Evolutionary conservation across 2,329 filamentous ascomycete genomes (phyloP).

Genomic region (Acephala macrosclerotiorum): DNA sequence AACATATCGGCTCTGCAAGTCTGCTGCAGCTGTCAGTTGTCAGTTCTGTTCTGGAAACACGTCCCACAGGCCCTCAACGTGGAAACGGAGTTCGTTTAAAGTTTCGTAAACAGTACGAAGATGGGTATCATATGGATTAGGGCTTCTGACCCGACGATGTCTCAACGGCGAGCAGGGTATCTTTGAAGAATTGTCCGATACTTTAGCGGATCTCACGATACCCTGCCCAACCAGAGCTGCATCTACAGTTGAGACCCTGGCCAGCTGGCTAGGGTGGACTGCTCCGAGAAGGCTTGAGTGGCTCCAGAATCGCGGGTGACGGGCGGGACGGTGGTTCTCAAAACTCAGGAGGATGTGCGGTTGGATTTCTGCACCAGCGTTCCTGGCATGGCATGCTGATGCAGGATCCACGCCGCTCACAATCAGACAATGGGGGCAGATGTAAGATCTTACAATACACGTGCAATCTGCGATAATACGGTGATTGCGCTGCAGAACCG

Average conservation of each 20-base stretch:
- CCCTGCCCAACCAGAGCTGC: slow-evolving; percentile 6
- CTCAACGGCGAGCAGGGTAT: neutral
- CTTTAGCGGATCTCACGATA: slow-evolving; percentile 11
- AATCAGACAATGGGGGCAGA: neutral
- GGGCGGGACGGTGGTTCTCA: slow-evolving; percentile 8
- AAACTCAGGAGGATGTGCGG: slow-evolving; percentile 2
- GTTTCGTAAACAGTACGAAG: neutral
- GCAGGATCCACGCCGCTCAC: slow-evolving; percentile 1
- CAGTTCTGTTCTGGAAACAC: neutral
- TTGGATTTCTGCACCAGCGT: slow-evolving; percentile 2
- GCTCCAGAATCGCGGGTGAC: slow-evolving; percentile 21
- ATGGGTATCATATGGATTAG: neutral
- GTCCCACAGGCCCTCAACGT: neutral
- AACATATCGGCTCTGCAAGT: no score
- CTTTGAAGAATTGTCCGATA: slow-evolving; percentile 6
- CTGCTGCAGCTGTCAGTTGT: neutral
- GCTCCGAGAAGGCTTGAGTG: slow-evolving; percentile 17
- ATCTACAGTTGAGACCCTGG: neutral
- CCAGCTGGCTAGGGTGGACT: neutral
- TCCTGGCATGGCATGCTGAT: slow-evolving; percentile 16
- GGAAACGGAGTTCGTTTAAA: neutral
- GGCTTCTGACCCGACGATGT: neutral
- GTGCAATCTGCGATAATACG: neutral
- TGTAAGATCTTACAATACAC: neutral
- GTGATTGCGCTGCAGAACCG: slow-evolving; percentile 1